Evolutionary conservation across 2,329 filamentous ascomycete species (phyloP), one percentile per base, ranked within the genome.

Genomic region (Pyrenochaeta sp.): DNA sequence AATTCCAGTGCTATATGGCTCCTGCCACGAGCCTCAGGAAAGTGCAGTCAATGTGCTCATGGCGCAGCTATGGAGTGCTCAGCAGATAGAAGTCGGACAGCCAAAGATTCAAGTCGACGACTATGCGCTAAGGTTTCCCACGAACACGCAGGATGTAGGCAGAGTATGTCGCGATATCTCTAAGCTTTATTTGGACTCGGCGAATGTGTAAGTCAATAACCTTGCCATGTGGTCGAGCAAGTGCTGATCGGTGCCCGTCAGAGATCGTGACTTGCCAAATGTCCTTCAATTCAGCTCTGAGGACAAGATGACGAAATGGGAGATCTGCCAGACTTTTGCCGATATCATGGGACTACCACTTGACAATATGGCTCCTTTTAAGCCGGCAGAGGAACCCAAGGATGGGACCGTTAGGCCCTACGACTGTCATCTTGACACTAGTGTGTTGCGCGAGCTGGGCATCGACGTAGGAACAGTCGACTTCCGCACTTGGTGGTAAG

Each of bases 251-350:
- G 5, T 10, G 22, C 7, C 19, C 12, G 15, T 5, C 34, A 58
- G 51, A 4, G 69, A 75, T 37, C 79, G 82, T 10, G 72, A 80
- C 15, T 79, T 96, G 39, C 93, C 93, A 0, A 80, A 73, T 28
- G 85, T 93, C 43, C 82, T 97, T 19, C 93, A 97, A 53, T 96
- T 96, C 79, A 91, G 90, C 2, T 92, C 91, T 45, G 92, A 97
- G 77, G 91, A 96, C 67, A 86, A 84, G 64, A 91, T 89, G 82
- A 97, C 93, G 0, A 97, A 97, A 80, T 96, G 93, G 76, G 88
- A 94, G 76, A 96, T 97, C 54, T 93, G 91, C 75, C 81, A 91
- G 78, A 80, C 85, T 9, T 89, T 97, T 72, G 90, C 88, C 3
- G 88, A 92, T 58, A 91, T 96, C 57, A 88, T 96, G 84, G 91